Evolutionary conservation across 768 basidiomycete species (phyloP).

Genomic region (Suillus occidentalis): DNA sequence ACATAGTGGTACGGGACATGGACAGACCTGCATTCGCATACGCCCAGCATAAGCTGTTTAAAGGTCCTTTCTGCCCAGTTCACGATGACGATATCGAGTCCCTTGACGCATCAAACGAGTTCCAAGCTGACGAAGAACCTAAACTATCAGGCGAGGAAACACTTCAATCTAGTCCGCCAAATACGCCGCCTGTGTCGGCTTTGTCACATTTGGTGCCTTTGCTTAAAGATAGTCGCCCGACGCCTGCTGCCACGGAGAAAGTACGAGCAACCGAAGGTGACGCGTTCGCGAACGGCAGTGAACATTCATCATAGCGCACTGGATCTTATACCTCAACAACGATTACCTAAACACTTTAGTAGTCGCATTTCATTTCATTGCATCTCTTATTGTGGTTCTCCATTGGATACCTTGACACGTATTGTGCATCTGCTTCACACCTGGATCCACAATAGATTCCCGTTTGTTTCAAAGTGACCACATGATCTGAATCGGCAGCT

Average conservation of each 20-base stretch:
- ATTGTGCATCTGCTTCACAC: not conserved
- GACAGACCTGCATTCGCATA: conserved; percentile 53
- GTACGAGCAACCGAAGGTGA: not conserved
- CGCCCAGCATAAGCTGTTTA: conserved; percentile 54
- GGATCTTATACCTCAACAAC: not conserved
- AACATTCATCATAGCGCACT: not conserved
- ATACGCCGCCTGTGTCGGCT: conserved; percentile 13
- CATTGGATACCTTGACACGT: not conserved
- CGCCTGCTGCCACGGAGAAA: not conserved
- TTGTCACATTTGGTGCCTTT: not conserved
- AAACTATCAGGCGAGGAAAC: conserved; percentile 13
- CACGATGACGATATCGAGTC: conserved; percentile 25
- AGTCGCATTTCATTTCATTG: not conserved
- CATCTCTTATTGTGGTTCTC: not conserved
- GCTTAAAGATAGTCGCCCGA: not conserved
- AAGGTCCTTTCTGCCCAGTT: conserved; percentile 44
- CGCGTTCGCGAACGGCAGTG: not conserved
- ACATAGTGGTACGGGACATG: not conserved
- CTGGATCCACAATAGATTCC: not conserved
- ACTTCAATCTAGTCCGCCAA: conserved; percentile 9
- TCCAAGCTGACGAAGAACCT: conserved; percentile 22
- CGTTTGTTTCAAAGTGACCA: not conserved
- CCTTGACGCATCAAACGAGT: conserved; percentile 25
- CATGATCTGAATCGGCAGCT: no score
- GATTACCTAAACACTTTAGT: conserved; percentile 2